These are phyloP conservation scores for Manihot esculenta DNA, from an alignment of 441 rosid genomes.

Conservation along the genomic window DNA sequence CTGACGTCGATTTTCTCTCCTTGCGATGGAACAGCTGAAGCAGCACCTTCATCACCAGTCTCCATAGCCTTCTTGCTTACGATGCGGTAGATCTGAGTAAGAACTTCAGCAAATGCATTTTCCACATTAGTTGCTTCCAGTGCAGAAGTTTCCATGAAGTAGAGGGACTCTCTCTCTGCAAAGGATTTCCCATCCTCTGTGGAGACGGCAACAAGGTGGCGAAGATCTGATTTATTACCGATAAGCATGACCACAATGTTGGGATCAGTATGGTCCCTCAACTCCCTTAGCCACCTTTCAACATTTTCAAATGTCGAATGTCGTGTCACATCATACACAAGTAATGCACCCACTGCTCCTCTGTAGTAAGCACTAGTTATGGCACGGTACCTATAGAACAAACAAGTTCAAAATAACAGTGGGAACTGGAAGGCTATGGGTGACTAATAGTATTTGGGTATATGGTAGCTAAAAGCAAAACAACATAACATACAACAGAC, in stretches of 20 bases:
- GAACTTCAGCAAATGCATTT: slow-evolving; percentile 76
- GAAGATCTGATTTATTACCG: slow-evolving; percentile 83
- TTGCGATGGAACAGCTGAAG: slow-evolving; percentile 57
- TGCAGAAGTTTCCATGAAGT: slow-evolving; percentile 91
- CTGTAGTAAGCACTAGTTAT: slow-evolving; percentile 89
- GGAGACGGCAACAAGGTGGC: slow-evolving; percentile 79
- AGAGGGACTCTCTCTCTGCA: slow-evolving; percentile 70
- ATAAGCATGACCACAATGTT: slow-evolving; percentile 86
- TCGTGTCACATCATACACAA: slow-evolving; percentile 79
- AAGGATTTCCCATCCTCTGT: slow-evolving; percentile 79
- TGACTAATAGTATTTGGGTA: too few relatives aligned
- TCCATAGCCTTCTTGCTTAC: slow-evolving; percentile 90
- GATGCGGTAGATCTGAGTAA: slow-evolving; percentile 69
- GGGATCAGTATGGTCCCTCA: slow-evolving; percentile 85
- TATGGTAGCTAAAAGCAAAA: neutral
- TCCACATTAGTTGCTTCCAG: slow-evolving; percentile 80
- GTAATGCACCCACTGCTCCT: slow-evolving; percentile 87
- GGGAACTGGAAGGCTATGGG: neutral
- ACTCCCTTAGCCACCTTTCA: slow-evolving; percentile 78
- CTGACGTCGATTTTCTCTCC: slow-evolving; percentile 80
- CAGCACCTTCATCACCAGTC: slow-evolving; percentile 45
- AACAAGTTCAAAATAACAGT: neutral
- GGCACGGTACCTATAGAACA: slow-evolving; percentile 65
- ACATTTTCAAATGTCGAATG: slow-evolving; percentile 76
- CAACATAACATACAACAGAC: neutral